phyloP scores from a whole-genome alignment of 768 basidiomycete species.

The Cystofilobasidium bisporidii region DNA sequence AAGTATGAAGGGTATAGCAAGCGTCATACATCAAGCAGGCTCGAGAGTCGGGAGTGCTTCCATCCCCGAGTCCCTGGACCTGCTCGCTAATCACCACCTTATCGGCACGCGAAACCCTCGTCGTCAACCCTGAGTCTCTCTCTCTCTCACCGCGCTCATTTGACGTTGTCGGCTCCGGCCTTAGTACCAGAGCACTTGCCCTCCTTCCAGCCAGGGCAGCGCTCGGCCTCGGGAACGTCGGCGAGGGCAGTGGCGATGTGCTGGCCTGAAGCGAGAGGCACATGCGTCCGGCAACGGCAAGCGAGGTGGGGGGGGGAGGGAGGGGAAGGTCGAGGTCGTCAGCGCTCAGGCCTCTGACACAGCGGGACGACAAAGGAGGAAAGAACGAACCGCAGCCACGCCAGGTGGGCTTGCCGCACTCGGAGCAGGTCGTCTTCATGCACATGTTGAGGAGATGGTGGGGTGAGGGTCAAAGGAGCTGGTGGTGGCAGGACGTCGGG shows the following conservation, averaged over 20 bases:
- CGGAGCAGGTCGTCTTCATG: constrained; percentile 13
- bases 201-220: constrained; percentile 31
- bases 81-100: too few species aligned
- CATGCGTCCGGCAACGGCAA: constrained; percentile 5
- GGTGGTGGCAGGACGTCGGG: too few species aligned
- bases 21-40: too few species aligned
- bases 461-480: too few species aligned
- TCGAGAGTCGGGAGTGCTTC: too few species aligned
- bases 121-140: background rate
- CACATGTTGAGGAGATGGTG: constrained; percentile 12
- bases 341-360: background rate
- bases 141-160: background rate
- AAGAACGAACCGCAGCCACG: constrained; percentile 22
- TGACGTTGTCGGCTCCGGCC: background rate
- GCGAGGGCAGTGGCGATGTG: constrained; percentile 33
- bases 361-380: background rate
- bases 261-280: constrained; percentile 6
- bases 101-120: too few species aligned
- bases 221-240: constrained; percentile 33
- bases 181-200: constrained; percentile 11
- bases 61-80: too few species aligned
- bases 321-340: constrained; percentile 6
- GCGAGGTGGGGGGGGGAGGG: constrained; percentile 10
- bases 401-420: constrained; percentile 18
- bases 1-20: too few species aligned